Evolutionary conservation across 2,329 filamentous ascomycete species (phyloP).

Genomic region (Tolypocladium endophyticum): DNA sequence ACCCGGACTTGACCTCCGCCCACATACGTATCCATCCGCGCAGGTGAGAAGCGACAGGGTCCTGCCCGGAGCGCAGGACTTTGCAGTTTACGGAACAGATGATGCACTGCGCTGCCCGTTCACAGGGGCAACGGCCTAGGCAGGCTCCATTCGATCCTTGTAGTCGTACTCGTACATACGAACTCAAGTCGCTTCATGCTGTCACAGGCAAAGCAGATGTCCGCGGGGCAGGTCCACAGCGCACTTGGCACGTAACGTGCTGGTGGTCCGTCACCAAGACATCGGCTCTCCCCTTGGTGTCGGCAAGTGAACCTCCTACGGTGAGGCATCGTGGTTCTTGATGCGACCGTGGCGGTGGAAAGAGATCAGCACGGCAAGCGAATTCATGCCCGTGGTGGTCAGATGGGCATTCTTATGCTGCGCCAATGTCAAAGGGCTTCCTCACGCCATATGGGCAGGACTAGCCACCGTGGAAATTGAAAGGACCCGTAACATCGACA

Average conservation of each 20-base stretch:
- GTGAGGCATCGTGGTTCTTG: too few species aligned
- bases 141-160: neutral
- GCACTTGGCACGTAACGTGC: neutral
- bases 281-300: neutral
- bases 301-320: neutral
- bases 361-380: neutral
- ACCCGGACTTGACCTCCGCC: neutral
- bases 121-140: neutral
- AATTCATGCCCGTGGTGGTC: neutral
- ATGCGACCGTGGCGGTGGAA: neutral
- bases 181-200: neutral
- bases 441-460: neutral
- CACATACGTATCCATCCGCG: neutral
- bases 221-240: neutral
- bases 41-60: neutral
- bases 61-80: neutral
- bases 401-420: neutral
- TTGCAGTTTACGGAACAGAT: neutral
- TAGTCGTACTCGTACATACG: neutral
- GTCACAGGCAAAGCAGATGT: neutral
- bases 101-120: neutral
- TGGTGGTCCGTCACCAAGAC: neutral
- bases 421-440: neutral
- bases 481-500: neutral
- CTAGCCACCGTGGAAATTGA: neutral